A percentile compares a stretch with the other conserved stretches of the same genome.
Evolutionary conservation across 768 basidiomycete genomes (phyloP).

Genomic region (Tylopilus sp.): DNA sequence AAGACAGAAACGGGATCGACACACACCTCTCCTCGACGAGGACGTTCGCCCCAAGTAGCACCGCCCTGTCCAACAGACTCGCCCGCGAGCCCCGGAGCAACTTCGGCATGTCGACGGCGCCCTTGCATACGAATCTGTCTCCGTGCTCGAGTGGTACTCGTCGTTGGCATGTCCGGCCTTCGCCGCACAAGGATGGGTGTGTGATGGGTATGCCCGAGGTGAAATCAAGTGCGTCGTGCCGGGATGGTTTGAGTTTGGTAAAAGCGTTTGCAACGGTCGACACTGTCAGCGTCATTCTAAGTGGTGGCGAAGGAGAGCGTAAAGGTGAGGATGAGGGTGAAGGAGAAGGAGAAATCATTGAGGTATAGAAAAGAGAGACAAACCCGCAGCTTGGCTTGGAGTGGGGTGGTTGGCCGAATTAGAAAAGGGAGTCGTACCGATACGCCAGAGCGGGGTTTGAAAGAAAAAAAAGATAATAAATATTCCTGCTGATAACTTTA

Average conservation of each 20-base stretch:
- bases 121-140: slow-evolving; percentile 54
- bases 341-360: slow-evolving; percentile 21
- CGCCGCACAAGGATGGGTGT: slow-evolving; percentile 31
- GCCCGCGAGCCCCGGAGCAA: slow-evolving; percentile 55
- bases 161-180: slow-evolving; percentile 24
- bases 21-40: slow-evolving; percentile 71
- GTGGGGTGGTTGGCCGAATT: not conserved
- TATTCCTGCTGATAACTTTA: too few relatives aligned
- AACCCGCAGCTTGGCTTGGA: not conserved
- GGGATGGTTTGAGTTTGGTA: slow-evolving; percentile 47
- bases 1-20: not conserved
- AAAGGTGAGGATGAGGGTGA: slow-evolving; percentile 20
- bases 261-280: slow-evolving; percentile 51
- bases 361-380: not conserved
- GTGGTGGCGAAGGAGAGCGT: too few relatives aligned
- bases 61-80: slow-evolving; percentile 48
- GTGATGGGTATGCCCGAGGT: slow-evolving; percentile 39
- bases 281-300: slow-evolving; percentile 21
- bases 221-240: slow-evolving; percentile 32
- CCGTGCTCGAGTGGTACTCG: slow-evolving; percentile 33
- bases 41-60: slow-evolving; percentile 50
- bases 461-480: not conserved
- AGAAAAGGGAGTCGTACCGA: not conserved
- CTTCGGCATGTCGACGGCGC: slow-evolving; percentile 57
- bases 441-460: not conserved